A percentile compares a stretch with the other conserved stretches of the same genome.
phyloP scores from a whole-genome alignment of 2,329 filamentous ascomycete genomes.

The Xylaria sp. region DNA sequence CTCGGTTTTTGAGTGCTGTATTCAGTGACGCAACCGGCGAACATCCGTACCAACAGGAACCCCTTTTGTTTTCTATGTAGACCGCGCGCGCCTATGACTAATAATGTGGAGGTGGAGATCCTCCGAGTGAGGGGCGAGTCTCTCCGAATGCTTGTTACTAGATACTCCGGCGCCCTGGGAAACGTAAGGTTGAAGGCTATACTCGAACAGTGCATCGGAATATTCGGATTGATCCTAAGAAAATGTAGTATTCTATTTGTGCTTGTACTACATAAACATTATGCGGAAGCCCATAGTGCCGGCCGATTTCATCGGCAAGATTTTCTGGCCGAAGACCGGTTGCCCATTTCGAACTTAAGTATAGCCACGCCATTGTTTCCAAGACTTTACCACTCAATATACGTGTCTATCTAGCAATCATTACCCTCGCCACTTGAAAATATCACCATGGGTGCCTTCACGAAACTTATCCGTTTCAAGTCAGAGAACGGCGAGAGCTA shows the following conservation, averaged over 20 bases:
- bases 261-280: not conserved
- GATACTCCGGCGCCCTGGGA: not conserved
- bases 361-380: not conserved
- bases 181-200: not conserved
- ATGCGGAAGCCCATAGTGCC: too few relatives aligned
- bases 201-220: not conserved
- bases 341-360: not conserved
- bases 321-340: too few relatives aligned
- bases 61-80: not conserved
- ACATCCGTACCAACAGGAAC: not conserved
- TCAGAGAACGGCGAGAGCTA: slow-evolving; percentile 34
- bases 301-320: not conserved
- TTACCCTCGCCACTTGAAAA: not conserved
- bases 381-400: not conserved
- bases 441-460: slow-evolving; percentile 32
- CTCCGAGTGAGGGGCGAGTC: slow-evolving; percentile 1
- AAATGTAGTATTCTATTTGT: too few relatives aligned
- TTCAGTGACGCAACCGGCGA: not conserved
- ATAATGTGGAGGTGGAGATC: slow-evolving; percentile 23
- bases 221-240: not conserved
- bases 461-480: slow-evolving; percentile 36
- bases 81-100: not conserved
- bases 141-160: slow-evolving; percentile 5
- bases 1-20: too few relatives aligned
- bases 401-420: not conserved